Evolutionary conservation across 2,329 filamentous ascomycete species (phyloP).

Genomic region (Gaeumannomyces tritici): DNA sequence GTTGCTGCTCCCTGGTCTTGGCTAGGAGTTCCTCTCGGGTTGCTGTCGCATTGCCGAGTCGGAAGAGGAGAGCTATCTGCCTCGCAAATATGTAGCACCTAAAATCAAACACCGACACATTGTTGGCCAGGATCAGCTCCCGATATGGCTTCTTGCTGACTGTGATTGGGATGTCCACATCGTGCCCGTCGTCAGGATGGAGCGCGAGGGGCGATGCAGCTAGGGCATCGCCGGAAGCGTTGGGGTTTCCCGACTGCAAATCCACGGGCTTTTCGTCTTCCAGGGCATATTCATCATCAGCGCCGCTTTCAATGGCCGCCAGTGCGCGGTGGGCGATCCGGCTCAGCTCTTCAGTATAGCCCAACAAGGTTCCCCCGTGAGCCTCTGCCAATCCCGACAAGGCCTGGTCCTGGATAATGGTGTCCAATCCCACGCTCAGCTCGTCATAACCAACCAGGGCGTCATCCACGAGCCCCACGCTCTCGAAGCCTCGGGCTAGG

Average conservation of each 20-base stretch:
- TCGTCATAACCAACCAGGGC: conserved; percentile 93
- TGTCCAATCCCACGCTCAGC: conserved; percentile 77
- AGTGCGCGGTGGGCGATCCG: conserved; percentile 44
- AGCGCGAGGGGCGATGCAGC: neutral
- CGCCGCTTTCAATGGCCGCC: conserved; percentile 16
- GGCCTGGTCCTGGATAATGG: conserved; percentile 66
- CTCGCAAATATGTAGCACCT: conserved; percentile 86
- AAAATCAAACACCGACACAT: conserved; percentile 95
- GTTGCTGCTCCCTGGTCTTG: conserved; percentile 53
- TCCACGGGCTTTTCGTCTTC: conserved; percentile 35
- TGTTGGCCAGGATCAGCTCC: conserved; percentile 84
- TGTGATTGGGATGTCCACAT: conserved; percentile 51
- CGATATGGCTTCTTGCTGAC: conserved; percentile 72
- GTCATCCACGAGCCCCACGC: conserved; percentile 90
- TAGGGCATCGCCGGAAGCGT: conserved; percentile 11
- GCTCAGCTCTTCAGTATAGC: conserved; percentile 65
- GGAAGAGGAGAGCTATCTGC: conserved; percentile 72
- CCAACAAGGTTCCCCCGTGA: conserved; percentile 63
- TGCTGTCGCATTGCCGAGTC: conserved; percentile 67
- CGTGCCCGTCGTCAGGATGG: conserved; percentile 11
- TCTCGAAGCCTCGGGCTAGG: conserved; percentile 87
- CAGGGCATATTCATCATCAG: conserved; percentile 7
- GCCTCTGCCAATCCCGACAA: conserved; percentile 48
- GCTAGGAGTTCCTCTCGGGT: conserved; percentile 52
- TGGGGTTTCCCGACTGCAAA: conserved; percentile 29